Conservation (phyloP, 352 stramenopile species). For the Pythium biforme region DNA sequence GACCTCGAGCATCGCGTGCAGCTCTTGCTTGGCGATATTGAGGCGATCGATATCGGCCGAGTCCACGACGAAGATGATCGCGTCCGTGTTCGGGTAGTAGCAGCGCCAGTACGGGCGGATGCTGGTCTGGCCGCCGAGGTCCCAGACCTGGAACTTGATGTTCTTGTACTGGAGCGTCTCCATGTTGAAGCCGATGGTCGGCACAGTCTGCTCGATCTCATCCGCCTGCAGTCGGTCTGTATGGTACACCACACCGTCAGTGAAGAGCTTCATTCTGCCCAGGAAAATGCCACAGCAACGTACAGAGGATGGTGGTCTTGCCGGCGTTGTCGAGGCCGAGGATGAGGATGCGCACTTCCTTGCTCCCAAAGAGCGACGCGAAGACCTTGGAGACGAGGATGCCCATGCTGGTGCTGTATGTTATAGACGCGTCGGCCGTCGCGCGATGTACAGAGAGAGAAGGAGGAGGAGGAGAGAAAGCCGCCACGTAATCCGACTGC, state of each 20-base stretch:
- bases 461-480: not conserved
- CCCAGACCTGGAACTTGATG: conserved; percentile 99
- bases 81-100: conserved; percentile 99
- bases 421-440: not conserved
- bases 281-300: conserved; percentile 22
- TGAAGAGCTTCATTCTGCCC: too few relatives aligned
- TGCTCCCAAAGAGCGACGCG: conserved; percentile 97
- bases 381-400: conserved; percentile 98
- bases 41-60: conserved; percentile 97
- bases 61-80: conserved; percentile 96
- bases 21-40: conserved; percentile 96
- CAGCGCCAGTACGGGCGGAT: conserved; percentile 99
- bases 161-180: conserved; percentile 92
- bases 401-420: conserved; percentile 79
- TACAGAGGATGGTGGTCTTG: conserved; percentile 99
- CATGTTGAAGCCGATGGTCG: conserved; percentile 98
- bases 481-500: conserved; percentile 3
- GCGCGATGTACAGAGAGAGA: not conserved
- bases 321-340: conserved; percentile 99
- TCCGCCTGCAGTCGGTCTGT: conserved; percentile 82
- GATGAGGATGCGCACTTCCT: conserved; percentile 99
- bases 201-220: conserved; percentile 98
- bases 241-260: not conserved
- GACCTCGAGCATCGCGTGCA: conserved; percentile 97
- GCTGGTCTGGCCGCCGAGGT: conserved; percentile 99